These are phyloP conservation scores for Talaromyces pinophilus DNA, from an alignment of 2,329 filamentous ascomycete species.

Conservation along the genomic window DNA sequence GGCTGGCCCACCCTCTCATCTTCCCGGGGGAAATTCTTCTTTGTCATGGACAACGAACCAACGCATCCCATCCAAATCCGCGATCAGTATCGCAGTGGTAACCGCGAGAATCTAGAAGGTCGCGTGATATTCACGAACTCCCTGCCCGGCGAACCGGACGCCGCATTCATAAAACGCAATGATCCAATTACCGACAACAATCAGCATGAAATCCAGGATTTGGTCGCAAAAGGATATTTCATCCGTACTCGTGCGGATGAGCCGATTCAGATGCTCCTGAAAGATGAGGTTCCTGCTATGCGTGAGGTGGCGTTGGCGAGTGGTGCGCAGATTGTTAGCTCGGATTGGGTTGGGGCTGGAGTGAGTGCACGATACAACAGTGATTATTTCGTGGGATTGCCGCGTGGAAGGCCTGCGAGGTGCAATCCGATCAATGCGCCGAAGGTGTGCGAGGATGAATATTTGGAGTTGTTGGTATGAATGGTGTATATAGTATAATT, in stretches of 20 bases:
- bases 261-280: conserved; percentile 21
- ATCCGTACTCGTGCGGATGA: conserved; percentile 23
- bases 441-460: conserved; percentile 6
- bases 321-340: conserved; percentile 23
- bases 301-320: conserved; percentile 21
- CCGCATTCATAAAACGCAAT: conserved; percentile 24
- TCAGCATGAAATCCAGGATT: conserved; percentile 20
- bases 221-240: conserved; percentile 21
- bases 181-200: conserved; percentile 20
- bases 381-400: conserved; percentile 23
- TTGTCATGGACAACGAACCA: conserved; percentile 24
- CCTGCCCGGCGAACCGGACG: conserved; percentile 19
- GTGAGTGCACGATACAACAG: conserved; percentile 22
- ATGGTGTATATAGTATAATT: background rate
- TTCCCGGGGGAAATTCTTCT: conserved; percentile 22
- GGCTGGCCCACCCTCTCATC: conserved; percentile 21
- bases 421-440: conserved; percentile 24
- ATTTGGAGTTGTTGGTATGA: conserved; percentile 13
- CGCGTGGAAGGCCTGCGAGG: conserved; percentile 14
- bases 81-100: conserved; percentile 20
- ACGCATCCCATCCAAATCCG: conserved; percentile 23
- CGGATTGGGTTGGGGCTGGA: conserved; percentile 20
- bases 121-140: conserved; percentile 25
- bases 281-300: conserved; percentile 17
- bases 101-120: conserved; percentile 19